Evolutionary conservation across 257 asterid genomes (phyloP), one percentile per base, ranked within the genome.

Genomic region (Solanum tarijense): DNA sequence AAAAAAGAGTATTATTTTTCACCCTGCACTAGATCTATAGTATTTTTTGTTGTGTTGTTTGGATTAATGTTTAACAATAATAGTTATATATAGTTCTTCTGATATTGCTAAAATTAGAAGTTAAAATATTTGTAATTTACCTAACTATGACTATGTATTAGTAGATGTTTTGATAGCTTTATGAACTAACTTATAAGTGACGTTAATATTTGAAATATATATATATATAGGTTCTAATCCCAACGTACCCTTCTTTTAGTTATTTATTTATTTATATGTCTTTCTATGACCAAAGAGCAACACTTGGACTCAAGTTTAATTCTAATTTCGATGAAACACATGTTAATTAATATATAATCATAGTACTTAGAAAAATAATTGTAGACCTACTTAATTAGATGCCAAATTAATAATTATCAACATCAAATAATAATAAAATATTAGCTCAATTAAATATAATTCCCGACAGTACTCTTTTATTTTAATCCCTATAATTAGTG

Each of bases 171-270:
- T 27, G 74, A 68, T 27, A 68, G 74, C 74, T 55, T 68, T 27
- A 68, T 68, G 74, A 66, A 66, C 68, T 16, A 16, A 48, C 60
- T 48, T 16, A 48, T 52, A 52, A 5, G 8, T 52, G 60, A 52
- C 23, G 55, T 46, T 46, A 46, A 46, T 46, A 46, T 13, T 48
- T 48, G 60, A 48, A 14, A 48, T 39, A 39, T 48, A 48, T 48
- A 14, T 48, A 79, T 81, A 48, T 32, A 46, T 66, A 86, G 75
- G 85, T 82, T 73, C 87, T 83, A 32, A 90, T 83, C 89, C 78
- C 86, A 10, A 71, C 73, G 34, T 27, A 7, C 6, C 41, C 68
- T 27, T 25, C 13, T 29, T 39, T 12, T 39, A 23, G 2, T 23
- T 60, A 60, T 21, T 12, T 39, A 4, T 39, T 69, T 71, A 71